A percentile compares a stretch with the other conserved stretches of the same genome.
Evolutionary conservation across 164 flowering plant genomes (phyloP).

Genomic region (Houttuynia cordata): DNA sequence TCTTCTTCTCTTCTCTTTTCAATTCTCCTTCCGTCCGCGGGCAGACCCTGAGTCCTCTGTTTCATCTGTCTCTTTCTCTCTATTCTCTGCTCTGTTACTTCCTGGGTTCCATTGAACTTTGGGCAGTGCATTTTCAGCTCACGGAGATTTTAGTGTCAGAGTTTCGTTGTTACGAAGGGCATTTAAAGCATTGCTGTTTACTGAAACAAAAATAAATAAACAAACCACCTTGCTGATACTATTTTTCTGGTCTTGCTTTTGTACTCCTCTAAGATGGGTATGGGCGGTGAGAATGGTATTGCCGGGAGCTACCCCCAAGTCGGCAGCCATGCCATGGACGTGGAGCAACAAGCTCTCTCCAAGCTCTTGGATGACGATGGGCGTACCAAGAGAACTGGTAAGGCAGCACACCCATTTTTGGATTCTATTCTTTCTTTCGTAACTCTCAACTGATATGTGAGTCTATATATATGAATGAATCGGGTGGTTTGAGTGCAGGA

Average conservation of each 20-base stretch:
- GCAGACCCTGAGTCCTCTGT: background rate
- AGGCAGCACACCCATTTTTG: background rate
- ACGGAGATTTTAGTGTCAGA: background rate
- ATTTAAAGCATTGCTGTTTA: background rate
- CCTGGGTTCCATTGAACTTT: background rate
- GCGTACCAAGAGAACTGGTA: conserved; percentile 1
- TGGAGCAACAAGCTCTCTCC: background rate
- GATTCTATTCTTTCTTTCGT: too few species aligned
- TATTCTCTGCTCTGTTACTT: background rate
- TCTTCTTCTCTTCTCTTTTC: background rate
- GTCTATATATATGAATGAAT: too few species aligned
- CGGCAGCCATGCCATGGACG: too few species aligned
- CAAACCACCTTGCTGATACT: too few species aligned
- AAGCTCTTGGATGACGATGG: background rate
- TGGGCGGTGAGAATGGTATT: background rate
- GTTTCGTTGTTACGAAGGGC: background rate
- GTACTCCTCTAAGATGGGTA: background rate
- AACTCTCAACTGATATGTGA: too few species aligned
- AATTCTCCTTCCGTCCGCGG: background rate
- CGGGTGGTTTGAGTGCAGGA: conserved; percentile 15
- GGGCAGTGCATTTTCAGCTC: background rate
- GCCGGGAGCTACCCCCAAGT: too few species aligned
- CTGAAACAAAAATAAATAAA: too few species aligned
- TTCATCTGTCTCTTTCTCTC: background rate
- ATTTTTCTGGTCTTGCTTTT: background rate